These are phyloP conservation scores for Onygena corvina DNA, from an alignment of 2,329 filamentous ascomycete genomes.

Conservation along the genomic window DNA sequence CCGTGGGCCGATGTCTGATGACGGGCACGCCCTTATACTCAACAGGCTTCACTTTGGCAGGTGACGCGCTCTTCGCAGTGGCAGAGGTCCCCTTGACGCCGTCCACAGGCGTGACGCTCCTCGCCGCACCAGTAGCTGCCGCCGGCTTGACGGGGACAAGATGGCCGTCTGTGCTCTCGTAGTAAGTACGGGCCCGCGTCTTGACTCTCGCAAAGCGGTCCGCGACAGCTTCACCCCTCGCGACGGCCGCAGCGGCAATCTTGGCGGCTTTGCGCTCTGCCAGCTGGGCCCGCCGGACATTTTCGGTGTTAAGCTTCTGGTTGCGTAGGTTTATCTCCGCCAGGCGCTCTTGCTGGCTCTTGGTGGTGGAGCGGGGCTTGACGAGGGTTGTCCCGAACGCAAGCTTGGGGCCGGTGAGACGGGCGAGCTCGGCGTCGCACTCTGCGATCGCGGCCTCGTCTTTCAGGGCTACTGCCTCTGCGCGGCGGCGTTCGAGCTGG, in stretches of 20 bases:
- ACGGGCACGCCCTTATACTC: slow-evolving; percentile 48
- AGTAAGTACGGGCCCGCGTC: slow-evolving; percentile 55
- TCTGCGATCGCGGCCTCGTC: slow-evolving; percentile 47
- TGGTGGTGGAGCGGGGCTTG: slow-evolving; percentile 43
- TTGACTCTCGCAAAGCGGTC: slow-evolving; percentile 49
- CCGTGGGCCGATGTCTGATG: slow-evolving; percentile 64
- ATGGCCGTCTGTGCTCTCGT: slow-evolving; percentile 47
- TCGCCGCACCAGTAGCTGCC: slow-evolving; percentile 36
- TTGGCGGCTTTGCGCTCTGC: slow-evolving; percentile 58
- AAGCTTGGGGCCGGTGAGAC: slow-evolving; percentile 47
- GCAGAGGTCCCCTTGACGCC: slow-evolving; percentile 31
- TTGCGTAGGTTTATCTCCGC: slow-evolving; percentile 75
- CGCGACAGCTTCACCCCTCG: slow-evolving; percentile 49
- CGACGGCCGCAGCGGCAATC: slow-evolving; percentile 49
- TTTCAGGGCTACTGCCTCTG: slow-evolving; percentile 52
- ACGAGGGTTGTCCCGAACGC: slow-evolving; percentile 58
- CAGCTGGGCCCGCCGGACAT: slow-evolving; percentile 80
- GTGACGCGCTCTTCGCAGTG: no score
- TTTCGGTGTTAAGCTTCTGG: slow-evolving; percentile 70
- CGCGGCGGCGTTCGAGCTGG: slow-evolving; percentile 52
- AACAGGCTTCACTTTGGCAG: no score
- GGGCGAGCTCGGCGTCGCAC: slow-evolving; percentile 39
- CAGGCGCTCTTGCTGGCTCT: slow-evolving; percentile 66
- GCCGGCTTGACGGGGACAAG: slow-evolving; percentile 34
- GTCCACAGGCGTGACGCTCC: slow-evolving; percentile 37